Conservation (phyloP, 306 rosid genomes). For the Lupinus albus region DNA sequence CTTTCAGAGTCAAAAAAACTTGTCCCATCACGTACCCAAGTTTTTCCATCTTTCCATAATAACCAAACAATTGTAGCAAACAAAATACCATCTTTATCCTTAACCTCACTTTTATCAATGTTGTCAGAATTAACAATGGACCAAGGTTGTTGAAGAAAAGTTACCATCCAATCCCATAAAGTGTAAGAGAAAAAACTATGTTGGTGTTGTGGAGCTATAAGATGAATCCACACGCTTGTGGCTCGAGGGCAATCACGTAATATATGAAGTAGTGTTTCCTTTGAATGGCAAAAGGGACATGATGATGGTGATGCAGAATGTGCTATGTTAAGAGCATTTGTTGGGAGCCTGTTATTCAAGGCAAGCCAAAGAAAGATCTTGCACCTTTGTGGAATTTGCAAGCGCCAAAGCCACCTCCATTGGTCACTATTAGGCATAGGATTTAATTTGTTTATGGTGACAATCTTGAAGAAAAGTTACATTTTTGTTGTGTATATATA, state of each 20-base stretch:
- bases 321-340: neutral
- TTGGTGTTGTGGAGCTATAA: constrained; percentile 24
- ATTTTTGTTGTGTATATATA: neutral
- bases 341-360: constrained; percentile 25
- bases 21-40: constrained; percentile 22
- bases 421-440: neutral
- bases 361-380: constrained; percentile 30
- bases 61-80: constrained; percentile 40
- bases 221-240: constrained; percentile 3
- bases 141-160: constrained; percentile 38
- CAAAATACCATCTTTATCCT: neutral
- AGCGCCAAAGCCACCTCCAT: constrained; percentile 36
- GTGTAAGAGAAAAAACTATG: constrained; percentile 20
- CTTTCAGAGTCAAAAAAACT: constrained; percentile 9
- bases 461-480: neutral
- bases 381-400: constrained; percentile 32
- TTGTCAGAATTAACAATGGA: neutral
- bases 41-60: constrained; percentile 32
- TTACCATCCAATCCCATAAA: constrained; percentile 25
- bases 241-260: constrained; percentile 40
- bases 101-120: neutral
- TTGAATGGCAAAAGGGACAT: constrained; percentile 29
- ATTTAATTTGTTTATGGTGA: neutral
- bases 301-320: neutral
- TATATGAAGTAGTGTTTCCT: constrained; percentile 28